Evolutionary conservation across 208 protist species (phyloP).

Genomic region (Paratrypanosoma confusum): DNA sequence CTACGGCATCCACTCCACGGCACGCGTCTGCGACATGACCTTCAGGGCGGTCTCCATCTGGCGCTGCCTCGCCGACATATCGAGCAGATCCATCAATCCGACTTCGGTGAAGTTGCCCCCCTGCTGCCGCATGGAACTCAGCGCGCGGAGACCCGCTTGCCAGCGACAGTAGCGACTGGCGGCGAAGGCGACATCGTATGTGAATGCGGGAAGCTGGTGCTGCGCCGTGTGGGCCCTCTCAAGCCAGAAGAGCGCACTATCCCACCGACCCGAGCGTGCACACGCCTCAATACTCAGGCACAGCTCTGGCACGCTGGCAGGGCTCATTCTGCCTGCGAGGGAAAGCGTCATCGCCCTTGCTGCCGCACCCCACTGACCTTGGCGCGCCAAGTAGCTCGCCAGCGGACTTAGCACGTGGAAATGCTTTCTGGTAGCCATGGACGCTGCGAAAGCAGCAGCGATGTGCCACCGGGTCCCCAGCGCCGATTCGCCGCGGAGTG

Average conservation of each 20-base stretch:
- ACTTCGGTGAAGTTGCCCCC: slow-evolving; percentile 30
- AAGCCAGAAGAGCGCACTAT: slow-evolving; percentile 73
- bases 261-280: slow-evolving; percentile 46
- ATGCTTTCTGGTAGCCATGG: slow-evolving; percentile 42
- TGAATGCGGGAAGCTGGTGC: slow-evolving; percentile 13
- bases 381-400: slow-evolving; percentile 25
- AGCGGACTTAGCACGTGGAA: slow-evolving; percentile 39
- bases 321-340: slow-evolving; percentile 39
- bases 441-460: slow-evolving; percentile 37
- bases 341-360: slow-evolving; percentile 50
- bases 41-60: slow-evolving; percentile 23
- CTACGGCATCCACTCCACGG: slow-evolving; percentile 39
- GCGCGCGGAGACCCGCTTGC: slow-evolving; percentile 26
- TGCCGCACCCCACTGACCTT: slow-evolving; percentile 32
- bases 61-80: slow-evolving; percentile 24
- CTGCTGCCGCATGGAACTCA: slow-evolving; percentile 42
- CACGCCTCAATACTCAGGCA: slow-evolving; percentile 50
- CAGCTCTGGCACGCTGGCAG: slow-evolving; percentile 26
- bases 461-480: too few species aligned
- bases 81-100: slow-evolving; percentile 33
- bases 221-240: slow-evolving; percentile 38
- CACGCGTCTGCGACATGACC: slow-evolving; percentile 21
- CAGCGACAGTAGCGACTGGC: slow-evolving; percentile 30
- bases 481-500: too few species aligned
- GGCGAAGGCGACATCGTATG: slow-evolving; percentile 43